Percentiles rank a stretch among this genome's conserved stretches.
Conservation (phyloP, 495 filamentous ascomycete species). For the Penicillium simplicissimum region DNA sequence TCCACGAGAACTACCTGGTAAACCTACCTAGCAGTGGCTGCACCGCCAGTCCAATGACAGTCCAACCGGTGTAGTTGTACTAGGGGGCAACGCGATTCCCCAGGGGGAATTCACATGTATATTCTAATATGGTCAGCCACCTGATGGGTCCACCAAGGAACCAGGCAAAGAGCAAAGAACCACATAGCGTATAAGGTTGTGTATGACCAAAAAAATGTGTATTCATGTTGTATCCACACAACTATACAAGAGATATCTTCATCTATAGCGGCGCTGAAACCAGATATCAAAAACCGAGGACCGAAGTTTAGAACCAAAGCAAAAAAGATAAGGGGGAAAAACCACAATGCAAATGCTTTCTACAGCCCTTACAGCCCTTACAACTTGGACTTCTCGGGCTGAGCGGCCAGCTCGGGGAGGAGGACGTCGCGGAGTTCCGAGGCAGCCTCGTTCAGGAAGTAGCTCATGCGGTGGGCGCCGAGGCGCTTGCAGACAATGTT, state of each 20-base stretch:
- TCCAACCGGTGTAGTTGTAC: no score
- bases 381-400: constrained; percentile 81
- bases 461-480: constrained; percentile 89
- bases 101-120: no score
- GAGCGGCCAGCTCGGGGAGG: constrained; percentile 74
- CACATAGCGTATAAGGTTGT: no score
- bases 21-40: no score
- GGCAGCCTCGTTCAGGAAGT: constrained; percentile 91
- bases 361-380: constrained; percentile 58
- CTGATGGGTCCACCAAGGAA: no score
- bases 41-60: no score
- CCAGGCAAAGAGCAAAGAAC: no score
- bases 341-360: constrained; percentile 6
- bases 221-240: constrained; percentile 11
- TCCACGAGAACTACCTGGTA: no score
- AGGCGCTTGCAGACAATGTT: constrained; percentile 96
- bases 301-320: constrained; percentile 1
- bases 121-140: no score
- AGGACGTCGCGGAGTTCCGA: constrained; percentile 87
- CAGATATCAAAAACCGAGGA: not conserved
- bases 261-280: constrained; percentile 19
- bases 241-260: constrained; percentile 15
- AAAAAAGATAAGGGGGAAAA: constrained; percentile 4
- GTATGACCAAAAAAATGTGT: not conserved
- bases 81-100: no score